Conservation (phyloP, 164 flowering plant species). For the Vitis riparia region DNA sequence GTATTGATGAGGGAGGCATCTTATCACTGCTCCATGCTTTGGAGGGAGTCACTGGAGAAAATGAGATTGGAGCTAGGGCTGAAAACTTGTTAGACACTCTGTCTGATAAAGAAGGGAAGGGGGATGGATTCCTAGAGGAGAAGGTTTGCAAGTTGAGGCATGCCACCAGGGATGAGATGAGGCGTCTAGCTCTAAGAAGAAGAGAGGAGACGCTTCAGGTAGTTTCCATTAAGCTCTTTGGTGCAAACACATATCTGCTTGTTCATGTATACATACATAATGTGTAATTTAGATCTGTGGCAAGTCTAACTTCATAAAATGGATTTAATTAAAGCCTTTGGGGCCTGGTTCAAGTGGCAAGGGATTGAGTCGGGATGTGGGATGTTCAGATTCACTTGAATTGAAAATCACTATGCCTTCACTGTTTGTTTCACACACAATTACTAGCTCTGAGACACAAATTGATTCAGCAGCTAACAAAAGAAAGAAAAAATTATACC, state of each 20-base stretch:
- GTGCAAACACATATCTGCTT: neutral
- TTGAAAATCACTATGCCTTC: no score
- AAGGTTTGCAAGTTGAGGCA: conserved; percentile 73
- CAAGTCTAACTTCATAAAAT: no score
- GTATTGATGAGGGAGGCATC: conserved; percentile 82
- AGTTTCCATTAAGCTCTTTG: conserved; percentile 12
- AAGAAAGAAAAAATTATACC: neutral
- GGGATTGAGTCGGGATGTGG: no score
- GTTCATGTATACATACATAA: no score
- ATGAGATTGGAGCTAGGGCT: conserved; percentile 97
- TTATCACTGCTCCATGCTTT: conserved; percentile 92
- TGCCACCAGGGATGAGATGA: conserved; percentile 95
- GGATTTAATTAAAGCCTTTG: no score
- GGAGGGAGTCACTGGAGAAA: conserved; percentile 94
- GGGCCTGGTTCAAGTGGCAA: no score
- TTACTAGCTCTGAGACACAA: neutral
- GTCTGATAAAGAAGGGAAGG: conserved; percentile 77
- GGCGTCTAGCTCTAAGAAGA: conserved; percentile 77
- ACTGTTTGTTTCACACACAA: no score
- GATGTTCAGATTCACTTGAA: no score
- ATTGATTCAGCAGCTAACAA: neutral
- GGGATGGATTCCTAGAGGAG: conserved; percentile 84
- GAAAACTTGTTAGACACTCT: conserved; percentile 93
- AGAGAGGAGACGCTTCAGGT: conserved; percentile 93
- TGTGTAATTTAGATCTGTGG: no score